These are phyloP conservation scores for Chlorokybus atmophyticus DNA, from an alignment of 139 green algal species.

Conservation along the genomic window DNA sequence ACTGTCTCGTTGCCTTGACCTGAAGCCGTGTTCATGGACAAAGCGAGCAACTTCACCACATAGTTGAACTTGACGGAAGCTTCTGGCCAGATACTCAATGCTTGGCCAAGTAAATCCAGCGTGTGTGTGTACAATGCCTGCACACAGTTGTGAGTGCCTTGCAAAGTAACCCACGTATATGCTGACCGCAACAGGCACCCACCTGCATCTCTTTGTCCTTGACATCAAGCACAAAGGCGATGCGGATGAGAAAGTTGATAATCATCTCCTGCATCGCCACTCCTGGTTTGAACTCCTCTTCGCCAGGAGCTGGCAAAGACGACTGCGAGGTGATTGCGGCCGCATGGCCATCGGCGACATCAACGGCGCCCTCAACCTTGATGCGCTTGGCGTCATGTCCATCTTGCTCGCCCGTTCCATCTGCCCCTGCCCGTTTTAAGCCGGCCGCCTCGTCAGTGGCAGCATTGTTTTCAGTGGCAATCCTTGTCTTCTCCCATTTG, in stretches of 20 bases:
- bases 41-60: slow-evolving; percentile 42
- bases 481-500: slow-evolving; percentile 57
- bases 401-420: neutral
- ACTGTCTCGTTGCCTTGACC: slow-evolving; percentile 17
- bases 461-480: neutral
- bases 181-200: too few species aligned
- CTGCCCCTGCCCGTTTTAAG: neutral
- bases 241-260: slow-evolving; percentile 77
- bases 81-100: slow-evolving; percentile 38
- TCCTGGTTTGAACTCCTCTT: slow-evolving; percentile 38
- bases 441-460: neutral
- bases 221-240: slow-evolving; percentile 48
- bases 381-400: neutral
- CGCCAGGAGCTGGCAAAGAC: too few species aligned
- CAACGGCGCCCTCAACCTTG: neutral
- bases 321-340: neutral
- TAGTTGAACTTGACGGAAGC: slow-evolving; percentile 54
- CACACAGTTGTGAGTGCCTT: too few species aligned
- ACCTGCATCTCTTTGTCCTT: slow-evolving; percentile 42
- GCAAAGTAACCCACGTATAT: too few species aligned
- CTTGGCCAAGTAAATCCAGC: slow-evolving; percentile 22
- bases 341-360: neutral
- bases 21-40: slow-evolving; percentile 3
- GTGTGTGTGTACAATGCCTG: slow-evolving; percentile 38
- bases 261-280: slow-evolving; percentile 64